These are phyloP conservation scores for Setaria viridis DNA, from an alignment of 202 grass and related monocot genomes.

Conservation along the genomic window DNA sequence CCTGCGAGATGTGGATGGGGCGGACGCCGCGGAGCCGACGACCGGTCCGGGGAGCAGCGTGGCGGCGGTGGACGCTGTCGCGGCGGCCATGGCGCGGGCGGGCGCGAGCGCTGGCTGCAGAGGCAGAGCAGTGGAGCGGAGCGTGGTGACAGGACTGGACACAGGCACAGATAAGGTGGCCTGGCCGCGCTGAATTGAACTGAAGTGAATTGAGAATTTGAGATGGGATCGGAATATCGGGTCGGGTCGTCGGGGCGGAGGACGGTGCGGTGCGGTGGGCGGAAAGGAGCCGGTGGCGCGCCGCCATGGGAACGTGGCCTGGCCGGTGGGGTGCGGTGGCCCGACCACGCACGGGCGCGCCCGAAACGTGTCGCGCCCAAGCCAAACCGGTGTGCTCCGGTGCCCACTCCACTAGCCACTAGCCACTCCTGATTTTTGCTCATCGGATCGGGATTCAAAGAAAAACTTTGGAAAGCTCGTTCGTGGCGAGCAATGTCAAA, in stretches of 20 bases:
- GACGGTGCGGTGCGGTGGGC: no score
- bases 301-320: no score
- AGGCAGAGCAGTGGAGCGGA: background rate
- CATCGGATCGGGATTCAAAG: no score
- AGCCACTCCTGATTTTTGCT: no score
- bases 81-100: conserved; percentile 55
- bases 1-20: conserved; percentile 17
- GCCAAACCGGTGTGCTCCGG: background rate
- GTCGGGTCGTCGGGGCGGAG: no score
- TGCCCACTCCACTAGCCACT: no score
- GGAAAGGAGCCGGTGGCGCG: no score
- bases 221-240: no score
- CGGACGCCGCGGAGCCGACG: conserved; percentile 27
- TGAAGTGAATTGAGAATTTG: background rate
- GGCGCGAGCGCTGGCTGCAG: background rate
- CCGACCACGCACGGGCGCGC: no score
- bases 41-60: conserved; percentile 49
- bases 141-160: background rate
- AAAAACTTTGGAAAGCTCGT: no score
- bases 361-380: background rate
- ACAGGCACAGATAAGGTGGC: conserved; percentile 12
- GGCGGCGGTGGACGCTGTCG: conserved; percentile 47
- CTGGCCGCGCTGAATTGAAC: background rate
- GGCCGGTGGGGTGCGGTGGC: no score
- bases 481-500: no score